Conservation (phyloP, 176 grass and related monocot genomes). For the Oryza nivara region DNA sequence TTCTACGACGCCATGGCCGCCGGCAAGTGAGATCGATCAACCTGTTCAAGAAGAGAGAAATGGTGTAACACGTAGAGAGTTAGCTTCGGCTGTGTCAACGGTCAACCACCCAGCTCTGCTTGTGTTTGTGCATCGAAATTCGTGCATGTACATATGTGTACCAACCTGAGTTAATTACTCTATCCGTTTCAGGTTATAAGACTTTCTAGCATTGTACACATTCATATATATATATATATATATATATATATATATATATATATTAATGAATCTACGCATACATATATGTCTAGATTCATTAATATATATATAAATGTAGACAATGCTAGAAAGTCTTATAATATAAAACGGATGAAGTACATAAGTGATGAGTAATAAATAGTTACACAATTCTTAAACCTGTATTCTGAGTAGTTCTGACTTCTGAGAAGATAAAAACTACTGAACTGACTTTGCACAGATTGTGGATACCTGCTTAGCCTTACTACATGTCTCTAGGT, state of each 20-base stretch:
- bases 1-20: conserved; percentile 60
- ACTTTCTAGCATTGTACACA: no score
- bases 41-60: no score
- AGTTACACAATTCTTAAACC: not conserved
- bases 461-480: not conserved
- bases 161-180: conserved; percentile 8
- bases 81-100: conserved; percentile 25
- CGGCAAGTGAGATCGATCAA: conserved; percentile 39
- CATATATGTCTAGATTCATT: no score
- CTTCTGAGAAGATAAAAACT: not conserved
- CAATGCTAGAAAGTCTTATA: no score
- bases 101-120: conserved; percentile 25
- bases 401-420: not conserved
- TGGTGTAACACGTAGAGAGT: conserved; percentile 39
- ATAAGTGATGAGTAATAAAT: not conserved
- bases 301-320: no score
- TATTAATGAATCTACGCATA: no score
- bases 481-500: not conserved
- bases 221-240: no score
- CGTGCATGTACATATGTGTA: conserved; percentile 49
- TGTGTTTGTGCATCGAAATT: not conserved
- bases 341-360: no score
- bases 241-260: no score
- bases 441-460: not conserved
- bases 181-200: no score